A percentile compares a stretch with the other conserved stretches of the same genome.
phyloP scores from a whole-genome alignment of 148 eudicot genomes.

The Agrostemma githago region DNA sequence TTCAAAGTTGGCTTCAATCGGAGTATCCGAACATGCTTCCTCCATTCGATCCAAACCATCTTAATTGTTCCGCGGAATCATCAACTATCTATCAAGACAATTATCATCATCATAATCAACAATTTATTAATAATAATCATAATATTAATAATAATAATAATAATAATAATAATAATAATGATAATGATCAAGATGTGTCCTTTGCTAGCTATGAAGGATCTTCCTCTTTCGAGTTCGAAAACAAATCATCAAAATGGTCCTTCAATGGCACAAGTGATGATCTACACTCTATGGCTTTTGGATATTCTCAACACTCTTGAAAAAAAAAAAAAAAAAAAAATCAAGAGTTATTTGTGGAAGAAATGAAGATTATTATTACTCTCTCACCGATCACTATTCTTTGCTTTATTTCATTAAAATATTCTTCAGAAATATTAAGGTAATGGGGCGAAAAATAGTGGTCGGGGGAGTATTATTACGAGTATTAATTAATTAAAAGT shows the following conservation, averaged over 20 bases:
- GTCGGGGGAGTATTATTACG: too few relatives aligned
- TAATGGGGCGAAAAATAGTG: too few relatives aligned
- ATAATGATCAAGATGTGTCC: conserved; percentile 46
- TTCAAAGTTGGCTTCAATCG: conserved; percentile 65
- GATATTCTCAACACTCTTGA: conserved; percentile 53
- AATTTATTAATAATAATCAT: conserved; percentile 9
- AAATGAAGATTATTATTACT: neutral
- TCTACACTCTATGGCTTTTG: conserved; percentile 65
- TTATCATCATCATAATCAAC: conserved; percentile 11
- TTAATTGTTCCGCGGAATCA: conserved; percentile 30
- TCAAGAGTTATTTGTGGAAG: neutral
- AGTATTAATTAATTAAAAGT: too few relatives aligned
- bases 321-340: conserved; percentile 9
- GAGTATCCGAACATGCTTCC: conserved; percentile 48
- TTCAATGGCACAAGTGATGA: conserved; percentile 53
- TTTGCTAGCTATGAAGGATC: conserved; percentile 51
- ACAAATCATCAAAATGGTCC: conserved; percentile 37
- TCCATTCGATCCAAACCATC: conserved; percentile 39
- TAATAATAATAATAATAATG: conserved; percentile 21
- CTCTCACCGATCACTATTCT: too few relatives aligned
- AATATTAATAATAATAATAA: conserved; percentile 27
- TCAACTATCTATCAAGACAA: conserved; percentile 28
- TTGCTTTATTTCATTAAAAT: too few relatives aligned
- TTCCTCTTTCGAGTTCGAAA: conserved; percentile 45
- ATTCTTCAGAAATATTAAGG: too few relatives aligned